phyloP scores from a whole-genome alignment of 768 basidiomycete species.

The Collybia nuda region DNA sequence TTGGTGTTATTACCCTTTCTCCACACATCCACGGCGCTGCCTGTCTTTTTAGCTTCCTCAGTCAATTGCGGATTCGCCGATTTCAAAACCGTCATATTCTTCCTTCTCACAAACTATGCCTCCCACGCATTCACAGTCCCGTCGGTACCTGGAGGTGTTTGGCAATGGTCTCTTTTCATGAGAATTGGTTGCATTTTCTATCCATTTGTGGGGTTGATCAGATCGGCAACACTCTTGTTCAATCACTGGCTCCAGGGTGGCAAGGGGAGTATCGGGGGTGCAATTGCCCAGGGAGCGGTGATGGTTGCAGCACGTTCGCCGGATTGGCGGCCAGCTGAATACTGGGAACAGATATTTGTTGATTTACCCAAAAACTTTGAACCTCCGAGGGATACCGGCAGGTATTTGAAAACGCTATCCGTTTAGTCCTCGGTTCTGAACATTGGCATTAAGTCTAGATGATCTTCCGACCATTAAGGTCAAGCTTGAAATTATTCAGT shows the following conservation, averaged over 20 bases:
- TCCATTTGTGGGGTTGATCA: not conserved
- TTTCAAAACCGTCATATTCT: constrained; percentile 3
- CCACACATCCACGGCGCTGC: no score
- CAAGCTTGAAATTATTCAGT: not conserved
- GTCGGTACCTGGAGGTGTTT: not conserved
- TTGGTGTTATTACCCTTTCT: no score
- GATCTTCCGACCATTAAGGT: not conserved
- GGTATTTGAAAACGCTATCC: not conserved
- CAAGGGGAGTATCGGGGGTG: not conserved
- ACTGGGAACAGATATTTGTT: no score
- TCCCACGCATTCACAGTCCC: not conserved
- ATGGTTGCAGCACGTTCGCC: not conserved
- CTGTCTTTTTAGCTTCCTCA: no score
- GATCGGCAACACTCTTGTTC: not conserved
- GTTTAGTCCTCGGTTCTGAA: not conserved
- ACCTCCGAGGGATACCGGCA: not conserved
- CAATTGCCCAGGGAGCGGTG: not conserved
- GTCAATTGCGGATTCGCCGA: no score
- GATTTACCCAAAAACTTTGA: not conserved
- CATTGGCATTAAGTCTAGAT: not conserved
- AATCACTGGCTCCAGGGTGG: not conserved
- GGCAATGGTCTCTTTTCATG: not conserved
- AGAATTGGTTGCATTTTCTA: not conserved
- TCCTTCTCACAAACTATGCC: not conserved
- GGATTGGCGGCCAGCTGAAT: not conserved